A percentile compares a stretch with the other conserved stretches of the same genome.
Evolutionary conservation across 2,329 filamentous ascomycete genomes (phyloP).

Genomic region (Nemania serpens): DNA sequence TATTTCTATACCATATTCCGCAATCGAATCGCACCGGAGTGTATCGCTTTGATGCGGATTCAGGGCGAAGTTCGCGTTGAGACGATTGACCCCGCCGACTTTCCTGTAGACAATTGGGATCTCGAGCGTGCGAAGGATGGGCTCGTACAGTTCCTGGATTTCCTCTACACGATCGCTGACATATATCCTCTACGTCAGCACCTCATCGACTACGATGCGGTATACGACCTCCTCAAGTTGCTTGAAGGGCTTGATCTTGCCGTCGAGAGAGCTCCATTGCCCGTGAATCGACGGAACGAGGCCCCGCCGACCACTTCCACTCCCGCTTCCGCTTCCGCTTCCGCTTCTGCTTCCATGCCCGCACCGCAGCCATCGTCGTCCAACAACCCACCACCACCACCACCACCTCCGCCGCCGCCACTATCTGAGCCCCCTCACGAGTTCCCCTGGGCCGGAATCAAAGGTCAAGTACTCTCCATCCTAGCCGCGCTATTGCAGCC

Average conservation of each 20-base stretch:
- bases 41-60: constrained; percentile 89
- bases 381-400: constrained; percentile 47
- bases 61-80: constrained; percentile 87
- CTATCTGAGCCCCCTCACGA: constrained; percentile 68
- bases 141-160: constrained; percentile 90
- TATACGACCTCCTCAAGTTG: constrained; percentile 85
- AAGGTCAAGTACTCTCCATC: constrained; percentile 90
- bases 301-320: constrained; percentile 30
- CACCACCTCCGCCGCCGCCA: constrained; percentile 51
- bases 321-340: constrained; percentile 8
- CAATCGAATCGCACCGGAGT: constrained; percentile 90
- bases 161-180: constrained; percentile 87
- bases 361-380: constrained; percentile 39
- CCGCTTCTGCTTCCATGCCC: constrained; percentile 38
- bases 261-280: constrained; percentile 80
- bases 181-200: constrained; percentile 81
- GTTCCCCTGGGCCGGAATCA: constrained; percentile 75
- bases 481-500: constrained; percentile 89
- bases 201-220: constrained; percentile 88
- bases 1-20: constrained; percentile 94
- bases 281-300: constrained; percentile 44
- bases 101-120: constrained; percentile 94
- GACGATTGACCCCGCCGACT: constrained; percentile 78
- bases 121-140: constrained; percentile 97
- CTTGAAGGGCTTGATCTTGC: constrained; percentile 86